Evolutionary conservation across 75 land plant species (phyloP).

Genomic region (Ceratopteris richardii): DNA sequence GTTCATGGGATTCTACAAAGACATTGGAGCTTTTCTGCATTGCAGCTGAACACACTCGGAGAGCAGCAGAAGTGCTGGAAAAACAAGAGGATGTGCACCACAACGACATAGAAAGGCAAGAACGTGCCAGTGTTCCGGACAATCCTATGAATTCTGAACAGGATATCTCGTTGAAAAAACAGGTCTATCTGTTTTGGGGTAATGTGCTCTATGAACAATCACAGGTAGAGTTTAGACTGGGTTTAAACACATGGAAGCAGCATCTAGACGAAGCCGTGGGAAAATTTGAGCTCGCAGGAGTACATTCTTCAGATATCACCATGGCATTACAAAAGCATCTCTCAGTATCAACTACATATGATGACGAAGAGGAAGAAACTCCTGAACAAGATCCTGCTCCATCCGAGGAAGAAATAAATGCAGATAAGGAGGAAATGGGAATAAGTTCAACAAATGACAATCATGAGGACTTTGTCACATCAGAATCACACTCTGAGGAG

Average conservation of each 20-base stretch:
- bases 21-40: slow-evolving; percentile 59
- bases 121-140: too few relatives aligned
- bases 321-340: slow-evolving; percentile 64
- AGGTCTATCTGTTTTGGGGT: slow-evolving; percentile 65
- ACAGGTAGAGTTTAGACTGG: slow-evolving; percentile 51
- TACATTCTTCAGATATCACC: slow-evolving; percentile 51
- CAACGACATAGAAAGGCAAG: slow-evolving; percentile 18
- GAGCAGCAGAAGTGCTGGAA: slow-evolving; percentile 65
- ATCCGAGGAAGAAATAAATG: too few relatives aligned
- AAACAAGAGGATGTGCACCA: slow-evolving; percentile 33
- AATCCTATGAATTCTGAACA: too few relatives aligned
- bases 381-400: too few relatives aligned
- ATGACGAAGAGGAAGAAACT: too few relatives aligned
- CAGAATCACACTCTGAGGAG: too few relatives aligned
- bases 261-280: slow-evolving; percentile 60
- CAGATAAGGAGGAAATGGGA: too few relatives aligned
- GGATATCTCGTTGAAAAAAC: slow-evolving; percentile 67
- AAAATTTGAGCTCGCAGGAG: slow-evolving; percentile 60
- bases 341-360: too few relatives aligned
- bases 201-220: slow-evolving; percentile 67
- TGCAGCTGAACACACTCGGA: slow-evolving; percentile 69
- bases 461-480: too few relatives aligned
- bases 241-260: slow-evolving; percentile 50
- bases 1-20: slow-evolving; percentile 50
- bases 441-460: too few relatives aligned